Evolutionary conservation across 306 rosid genomes (phyloP).

Genomic region (Alnus rubra): DNA sequence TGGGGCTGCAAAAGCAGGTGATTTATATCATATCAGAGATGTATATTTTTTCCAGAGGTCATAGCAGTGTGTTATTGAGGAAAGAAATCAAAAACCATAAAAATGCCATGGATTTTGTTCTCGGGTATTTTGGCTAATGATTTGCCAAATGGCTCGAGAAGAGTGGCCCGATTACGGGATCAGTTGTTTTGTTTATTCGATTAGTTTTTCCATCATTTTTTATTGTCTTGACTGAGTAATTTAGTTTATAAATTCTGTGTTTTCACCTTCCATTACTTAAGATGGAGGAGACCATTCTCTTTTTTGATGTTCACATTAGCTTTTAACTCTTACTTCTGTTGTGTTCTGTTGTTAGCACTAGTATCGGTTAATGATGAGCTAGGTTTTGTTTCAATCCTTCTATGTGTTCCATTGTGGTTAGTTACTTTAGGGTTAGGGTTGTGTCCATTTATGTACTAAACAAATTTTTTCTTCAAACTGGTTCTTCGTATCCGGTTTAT

Average conservation of each 20-base stretch:
- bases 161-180: slow-evolving; percentile 57
- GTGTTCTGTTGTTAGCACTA: background rate
- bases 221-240: slow-evolving; percentile 44
- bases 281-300: background rate
- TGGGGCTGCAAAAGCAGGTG: slow-evolving; percentile 68
- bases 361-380: too few relatives aligned
- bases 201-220: slow-evolving; percentile 37
- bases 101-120: slow-evolving; percentile 72
- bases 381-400: too few relatives aligned
- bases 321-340: background rate
- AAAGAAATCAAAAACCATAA: slow-evolving; percentile 56
- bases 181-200: slow-evolving; percentile 64
- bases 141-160: slow-evolving; percentile 45
- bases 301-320: background rate
- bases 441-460: too few relatives aligned
- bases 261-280: slow-evolving; percentile 9
- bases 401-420: too few relatives aligned
- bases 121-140: slow-evolving; percentile 38
- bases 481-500: too few relatives aligned
- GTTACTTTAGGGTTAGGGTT: background rate
- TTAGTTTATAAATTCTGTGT: slow-evolving; percentile 45
- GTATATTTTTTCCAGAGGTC: slow-evolving; percentile 71
- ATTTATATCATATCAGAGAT: slow-evolving; percentile 59
- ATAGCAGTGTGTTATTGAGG: slow-evolving; percentile 70
- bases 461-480: too few relatives aligned